A percentile compares a stretch with the other conserved stretches of the same genome.
These are phyloP conservation scores for Macrolepiota fuliginosa DNA, from an alignment of 768 basidiomycete species.

Conservation along the genomic window DNA sequence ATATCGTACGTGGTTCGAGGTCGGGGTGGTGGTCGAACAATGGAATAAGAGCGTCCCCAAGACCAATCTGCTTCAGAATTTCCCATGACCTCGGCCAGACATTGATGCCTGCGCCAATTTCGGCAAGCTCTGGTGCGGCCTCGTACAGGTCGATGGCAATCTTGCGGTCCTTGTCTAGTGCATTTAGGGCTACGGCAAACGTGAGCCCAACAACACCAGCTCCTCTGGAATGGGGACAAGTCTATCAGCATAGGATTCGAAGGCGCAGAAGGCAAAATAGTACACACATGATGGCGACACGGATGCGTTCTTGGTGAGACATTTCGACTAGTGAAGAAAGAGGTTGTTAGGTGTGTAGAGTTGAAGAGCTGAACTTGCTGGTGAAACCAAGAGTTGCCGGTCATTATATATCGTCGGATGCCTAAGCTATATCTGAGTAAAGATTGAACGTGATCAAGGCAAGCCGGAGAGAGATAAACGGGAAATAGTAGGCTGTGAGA, in stretches of 20 bases:
- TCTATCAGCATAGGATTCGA: not conserved
- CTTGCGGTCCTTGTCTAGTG: constrained; percentile 17
- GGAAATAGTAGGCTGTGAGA: not conserved
- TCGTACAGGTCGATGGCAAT: constrained; percentile 40
- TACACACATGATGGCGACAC: constrained; percentile 4
- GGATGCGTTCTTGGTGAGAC: constrained; percentile 4
- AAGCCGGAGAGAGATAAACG: not conserved
- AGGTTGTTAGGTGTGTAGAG: not conserved
- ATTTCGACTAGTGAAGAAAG: not conserved
- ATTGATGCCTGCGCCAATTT: constrained; percentile 43
- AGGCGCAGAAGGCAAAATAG: not conserved
- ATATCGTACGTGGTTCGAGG: constrained; percentile 12
- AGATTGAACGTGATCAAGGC: not conserved
- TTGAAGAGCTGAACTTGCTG: not conserved
- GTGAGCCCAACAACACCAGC: constrained; percentile 40
- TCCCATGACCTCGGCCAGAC: constrained; percentile 27
- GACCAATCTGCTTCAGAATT: constrained; percentile 13
- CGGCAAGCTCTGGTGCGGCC: constrained; percentile 32
- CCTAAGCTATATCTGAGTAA: not conserved
- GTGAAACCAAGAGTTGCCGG: not conserved
- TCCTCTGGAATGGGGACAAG: constrained; percentile 23
- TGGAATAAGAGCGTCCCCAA: constrained; percentile 12
- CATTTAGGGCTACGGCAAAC: constrained; percentile 30
- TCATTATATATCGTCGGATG: not conserved
- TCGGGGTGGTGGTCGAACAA: constrained; percentile 15